Evolutionary conservation across 2,329 filamentous ascomycete species (phyloP).

Genomic region (Nigrospora osmanthi): DNA sequence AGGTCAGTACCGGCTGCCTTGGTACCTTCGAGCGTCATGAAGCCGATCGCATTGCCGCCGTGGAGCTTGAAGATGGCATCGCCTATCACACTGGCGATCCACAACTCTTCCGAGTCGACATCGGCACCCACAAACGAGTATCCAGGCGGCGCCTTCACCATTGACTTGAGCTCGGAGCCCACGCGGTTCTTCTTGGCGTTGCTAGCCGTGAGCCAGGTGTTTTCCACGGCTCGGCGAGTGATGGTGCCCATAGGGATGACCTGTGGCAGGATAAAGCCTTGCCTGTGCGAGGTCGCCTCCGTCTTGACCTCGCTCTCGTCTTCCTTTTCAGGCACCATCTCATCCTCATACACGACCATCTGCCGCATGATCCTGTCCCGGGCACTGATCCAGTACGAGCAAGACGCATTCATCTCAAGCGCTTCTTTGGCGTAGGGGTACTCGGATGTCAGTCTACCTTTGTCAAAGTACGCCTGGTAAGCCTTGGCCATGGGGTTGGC

Average conservation of each 20-base stretch:
- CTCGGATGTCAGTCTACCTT: constrained; percentile 78
- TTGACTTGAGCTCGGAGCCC: constrained; percentile 92
- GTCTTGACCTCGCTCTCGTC: neutral
- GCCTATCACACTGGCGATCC: constrained; percentile 93
- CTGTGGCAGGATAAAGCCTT: constrained; percentile 89
- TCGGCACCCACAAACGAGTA: constrained; percentile 95
- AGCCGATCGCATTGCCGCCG: constrained; percentile 93
- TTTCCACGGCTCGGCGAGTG: constrained; percentile 88
- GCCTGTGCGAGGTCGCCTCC: constrained; percentile 10
- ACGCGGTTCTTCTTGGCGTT: constrained; percentile 96
- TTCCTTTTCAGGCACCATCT: constrained; percentile 27
- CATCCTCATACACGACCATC: constrained; percentile 80
- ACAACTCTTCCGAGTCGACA: constrained; percentile 94
- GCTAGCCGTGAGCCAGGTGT: constrained; percentile 95
- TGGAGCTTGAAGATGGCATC: constrained; percentile 93
- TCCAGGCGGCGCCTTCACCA: constrained; percentile 85
- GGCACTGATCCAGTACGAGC: constrained; percentile 98
- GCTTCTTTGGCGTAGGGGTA: constrained; percentile 89
- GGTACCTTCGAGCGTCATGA: constrained; percentile 97
- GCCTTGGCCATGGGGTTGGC: constrained; percentile 84
- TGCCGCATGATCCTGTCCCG: constrained; percentile 90
- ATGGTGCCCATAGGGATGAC: constrained; percentile 98
- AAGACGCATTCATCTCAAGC: constrained; percentile 96
- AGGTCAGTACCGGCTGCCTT: constrained; percentile 91
- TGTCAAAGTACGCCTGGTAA: constrained; percentile 87